Base-by-base conservation (phyloP, 768 basidiomycete genomes). In the Termitomyces sp. region DNA sequence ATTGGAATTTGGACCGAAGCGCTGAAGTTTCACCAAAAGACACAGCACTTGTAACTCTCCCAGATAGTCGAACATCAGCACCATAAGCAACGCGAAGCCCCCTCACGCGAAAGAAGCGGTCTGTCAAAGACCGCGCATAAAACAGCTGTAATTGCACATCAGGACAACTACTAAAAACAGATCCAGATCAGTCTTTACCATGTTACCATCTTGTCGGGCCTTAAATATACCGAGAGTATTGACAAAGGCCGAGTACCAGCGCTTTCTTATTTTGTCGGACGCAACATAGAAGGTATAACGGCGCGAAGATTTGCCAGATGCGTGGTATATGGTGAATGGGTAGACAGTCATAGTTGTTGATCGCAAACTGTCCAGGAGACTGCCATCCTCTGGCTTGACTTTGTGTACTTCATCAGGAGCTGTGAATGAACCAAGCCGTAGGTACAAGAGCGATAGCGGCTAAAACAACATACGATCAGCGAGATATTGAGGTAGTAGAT, bases 401-500 rank as follows among this genome's bases (percentile, higher is more conserved):
- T 80, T 85, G 34, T 89, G 81, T 47, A 70, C 74, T 61, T 91
- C 91, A 5, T 83, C 72, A 6, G 80, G 73, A 1, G 66, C 75
- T 19, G 77, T 73, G 65, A 93, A 94, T 16, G 78, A 71, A 28
- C 80, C 89, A 8, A 92, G 75, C 17, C 82, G 83, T n/a, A 94
- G 79, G 60, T 85, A 92, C 37, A 88, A 85, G 2, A 94, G 71
- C 3, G 90, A 87, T 54, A 94, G 80, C 28, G 91, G 91, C 91
- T 93, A 59, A 5, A 48, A 43, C 25, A n/a, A 5, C 3, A 32
- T 35, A 35, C 37, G 17, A 54, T 59, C 47, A 57, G 42, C 49
- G 4, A 59, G 19, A 45, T 46, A 14, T 19, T 41, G 27, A 27
- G 27, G 19, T 17, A 37, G 48, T 30, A 47, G 27, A 23, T 54